phyloP scores from a whole-genome alignment of 306 rosid species.

The Psophocarpus tetragonolobus region DNA sequence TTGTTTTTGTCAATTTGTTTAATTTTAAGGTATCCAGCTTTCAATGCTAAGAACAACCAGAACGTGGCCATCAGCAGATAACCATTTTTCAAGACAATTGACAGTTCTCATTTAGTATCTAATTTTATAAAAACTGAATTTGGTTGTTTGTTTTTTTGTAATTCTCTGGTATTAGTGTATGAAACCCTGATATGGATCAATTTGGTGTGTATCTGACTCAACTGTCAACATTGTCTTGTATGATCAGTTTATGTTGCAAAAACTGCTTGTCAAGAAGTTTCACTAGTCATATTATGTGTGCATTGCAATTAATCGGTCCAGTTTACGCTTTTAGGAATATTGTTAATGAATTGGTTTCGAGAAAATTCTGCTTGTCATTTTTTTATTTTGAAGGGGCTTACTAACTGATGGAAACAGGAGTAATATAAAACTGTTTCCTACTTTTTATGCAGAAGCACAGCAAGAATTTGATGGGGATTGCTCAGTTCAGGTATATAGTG shows the following conservation, averaged over 20 bases:
- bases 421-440: constrained; percentile 19
- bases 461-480: constrained; percentile 78
- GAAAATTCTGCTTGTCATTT: not conserved
- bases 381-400: constrained; percentile 21
- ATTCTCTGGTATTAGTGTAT: not conserved
- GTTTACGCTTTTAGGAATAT: not conserved
- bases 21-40: not conserved
- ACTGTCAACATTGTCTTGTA: not conserved
- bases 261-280: not conserved
- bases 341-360: constrained; percentile 9
- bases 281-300: constrained; percentile 8
- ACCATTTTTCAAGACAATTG: not conserved
- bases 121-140: constrained; percentile 10
- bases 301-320: constrained; percentile 3
- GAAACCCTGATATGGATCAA: constrained; percentile 1
- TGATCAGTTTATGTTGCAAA: constrained; percentile 10
- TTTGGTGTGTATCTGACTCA: constrained; percentile 1
- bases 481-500: constrained; percentile 90
- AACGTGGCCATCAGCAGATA: not conserved
- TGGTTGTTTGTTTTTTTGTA: not conserved
- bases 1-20: not conserved
- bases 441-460: constrained; percentile 73
- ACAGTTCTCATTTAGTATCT: not conserved
- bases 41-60: not conserved
- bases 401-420: constrained; percentile 23